A percentile compares a stretch with the other conserved stretches of the same genome.
Evolutionary conservation across 2,329 filamentous ascomycete genomes (phyloP).

Genomic region (Lecanicillium sp.): DNA sequence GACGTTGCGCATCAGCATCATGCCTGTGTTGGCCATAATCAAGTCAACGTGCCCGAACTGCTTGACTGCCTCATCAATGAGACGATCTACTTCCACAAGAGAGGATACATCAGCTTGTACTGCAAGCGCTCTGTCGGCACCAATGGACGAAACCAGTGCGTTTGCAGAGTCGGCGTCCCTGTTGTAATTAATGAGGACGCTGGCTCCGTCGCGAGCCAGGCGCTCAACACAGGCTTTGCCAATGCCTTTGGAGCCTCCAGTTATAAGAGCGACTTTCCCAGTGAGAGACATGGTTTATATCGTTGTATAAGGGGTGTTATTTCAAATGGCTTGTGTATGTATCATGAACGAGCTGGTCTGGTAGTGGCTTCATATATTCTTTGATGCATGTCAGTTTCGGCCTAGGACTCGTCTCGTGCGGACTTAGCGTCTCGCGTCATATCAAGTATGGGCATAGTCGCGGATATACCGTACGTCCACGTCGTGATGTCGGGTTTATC

Average conservation of each 20-base stretch:
- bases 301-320: too few species aligned
- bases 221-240: conserved; percentile 48
- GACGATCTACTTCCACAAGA: conserved; percentile 33
- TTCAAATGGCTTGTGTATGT: too few species aligned
- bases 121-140: conserved; percentile 37
- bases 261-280: conserved; percentile 39
- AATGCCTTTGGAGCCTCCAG: conserved; percentile 50
- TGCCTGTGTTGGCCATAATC: conserved; percentile 46
- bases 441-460: too few species aligned
- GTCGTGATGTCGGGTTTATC: too few species aligned
- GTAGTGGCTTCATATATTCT: too few species aligned
- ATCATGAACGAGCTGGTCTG: too few species aligned
- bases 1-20: conserved; percentile 41
- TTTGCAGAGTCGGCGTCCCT: conserved; percentile 35
- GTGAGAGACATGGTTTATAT: conserved; percentile 23
- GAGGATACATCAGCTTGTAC: conserved; percentile 47
- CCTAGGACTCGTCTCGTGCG: too few species aligned
- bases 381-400: too few species aligned
- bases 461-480: too few species aligned
- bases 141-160: conserved; percentile 38
- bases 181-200: conserved; percentile 50
- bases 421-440: too few species aligned
- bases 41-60: conserved; percentile 51
- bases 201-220: conserved; percentile 46
- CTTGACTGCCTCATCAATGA: conserved; percentile 39